Percentiles rank a stretch among this genome's conserved stretches.
phyloP scores from a whole-genome alignment of 805 yeast genomes.

The Ogataea haglerorum region DNA sequence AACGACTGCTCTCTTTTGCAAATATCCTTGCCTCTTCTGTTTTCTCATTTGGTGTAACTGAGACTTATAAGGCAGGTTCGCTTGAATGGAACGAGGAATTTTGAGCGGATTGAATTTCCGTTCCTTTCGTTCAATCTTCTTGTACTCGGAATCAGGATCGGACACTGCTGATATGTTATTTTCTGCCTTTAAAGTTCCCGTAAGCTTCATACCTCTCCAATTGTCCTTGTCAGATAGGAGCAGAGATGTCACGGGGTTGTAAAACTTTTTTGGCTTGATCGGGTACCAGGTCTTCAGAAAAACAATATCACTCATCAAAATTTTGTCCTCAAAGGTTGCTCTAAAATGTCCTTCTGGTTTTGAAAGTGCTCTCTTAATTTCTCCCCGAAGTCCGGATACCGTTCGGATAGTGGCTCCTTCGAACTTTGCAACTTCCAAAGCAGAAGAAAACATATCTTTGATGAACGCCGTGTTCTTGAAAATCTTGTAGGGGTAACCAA shows the following conservation, averaged over 20 bases:
- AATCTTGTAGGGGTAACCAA: slow-evolving; percentile 91
- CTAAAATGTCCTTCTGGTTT: slow-evolving; percentile 94
- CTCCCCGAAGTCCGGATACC: slow-evolving; percentile 96
- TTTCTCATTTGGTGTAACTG: slow-evolving; percentile 89
- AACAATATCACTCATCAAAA: slow-evolving; percentile 84
- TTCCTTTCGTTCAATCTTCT: slow-evolving; percentile 77
- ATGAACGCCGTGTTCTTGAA: slow-evolving; percentile 96
- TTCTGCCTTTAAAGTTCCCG: slow-evolving; percentile 89
- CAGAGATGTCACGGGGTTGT: slow-evolving; percentile 93
- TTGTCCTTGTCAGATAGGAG: slow-evolving; percentile 70
- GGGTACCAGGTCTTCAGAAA: slow-evolving; percentile 97
- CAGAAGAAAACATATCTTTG: slow-evolving; percentile 90
- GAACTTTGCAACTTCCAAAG: slow-evolving; percentile 93
- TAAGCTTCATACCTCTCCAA: slow-evolving; percentile 96
- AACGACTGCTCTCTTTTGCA: slow-evolving; percentile 90
- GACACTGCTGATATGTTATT: slow-evolving; percentile 60
- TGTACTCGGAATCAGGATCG: slow-evolving; percentile 47
- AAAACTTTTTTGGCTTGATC: slow-evolving; percentile 82
- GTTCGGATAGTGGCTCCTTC: slow-evolving; percentile 98
- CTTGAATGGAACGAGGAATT: slow-evolving; percentile 77
- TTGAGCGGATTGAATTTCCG: slow-evolving; percentile 83
- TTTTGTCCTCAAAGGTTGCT: slow-evolving; percentile 95
- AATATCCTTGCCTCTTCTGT: slow-evolving; percentile 74
- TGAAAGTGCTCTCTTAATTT: slow-evolving; percentile 89
- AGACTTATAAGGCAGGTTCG: slow-evolving; percentile 84